Base-by-base conservation (phyloP, 768 basidiomycete species). In the Boletus speciosus region DNA sequence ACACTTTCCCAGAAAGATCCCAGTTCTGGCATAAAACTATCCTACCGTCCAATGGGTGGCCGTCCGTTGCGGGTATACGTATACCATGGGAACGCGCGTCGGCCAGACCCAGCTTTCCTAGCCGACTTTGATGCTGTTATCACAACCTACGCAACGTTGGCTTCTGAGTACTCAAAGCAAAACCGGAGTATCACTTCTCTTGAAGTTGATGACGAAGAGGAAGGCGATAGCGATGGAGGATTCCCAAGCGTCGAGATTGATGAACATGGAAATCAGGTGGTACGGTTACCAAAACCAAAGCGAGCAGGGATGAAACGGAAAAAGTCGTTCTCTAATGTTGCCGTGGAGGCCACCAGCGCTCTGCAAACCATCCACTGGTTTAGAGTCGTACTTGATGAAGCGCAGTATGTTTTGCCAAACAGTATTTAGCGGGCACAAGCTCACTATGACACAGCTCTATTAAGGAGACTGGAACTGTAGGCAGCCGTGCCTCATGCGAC, bases 351-450 rank as follows among this genome's bases (percentile, higher is more conserved):
- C 16, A 78, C 84, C 4, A 97, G 93, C 67, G 85, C 96, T 21
- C 71, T 99, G 52, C 97, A 98, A 71, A 88, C 88, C 63, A 83
- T 99, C 27, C 85, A 98, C 62, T 99, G 97, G 97, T 98, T 97
- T 75, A 75, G 93, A 60, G 86, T 95, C 41, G 90, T 98, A 25
- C 80, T 97, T 35, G 93, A 96, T 65, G 89, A 98, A 74, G 91
- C 97, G 50, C 91, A 97, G 94, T 96, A 72, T 75, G 93, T 83
- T n/a, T 34, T 45, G 29, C 51, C 35, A 21, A 34, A 51, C 35
- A 31, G 43, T 49, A 2, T 34, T 32, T 49, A 15, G 19, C 51
- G 15, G 46, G 25, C 9, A 40, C 36, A 15, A 39, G 39, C 58
- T 56, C 7, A 51, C 39, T 19, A 31, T 44, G 47, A 25, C 40